phyloP scores from a whole-genome alignment of 768 basidiomycete genomes.

The Termitomyces sp. region DNA sequence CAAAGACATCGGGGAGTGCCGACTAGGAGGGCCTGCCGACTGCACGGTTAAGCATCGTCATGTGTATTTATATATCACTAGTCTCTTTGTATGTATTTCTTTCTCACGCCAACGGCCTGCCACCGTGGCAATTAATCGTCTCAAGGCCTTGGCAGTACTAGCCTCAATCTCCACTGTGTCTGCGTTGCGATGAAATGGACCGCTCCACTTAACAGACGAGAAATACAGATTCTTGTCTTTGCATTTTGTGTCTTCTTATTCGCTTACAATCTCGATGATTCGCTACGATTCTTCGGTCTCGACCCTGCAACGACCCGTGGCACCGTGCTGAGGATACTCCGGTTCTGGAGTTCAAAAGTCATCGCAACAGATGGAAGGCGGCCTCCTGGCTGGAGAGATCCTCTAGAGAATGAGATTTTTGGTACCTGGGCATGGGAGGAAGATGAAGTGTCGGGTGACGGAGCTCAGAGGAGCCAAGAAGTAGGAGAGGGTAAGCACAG shows the following conservation, averaged over 20 bases:
- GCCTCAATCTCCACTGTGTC: background rate
- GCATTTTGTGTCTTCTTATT: constrained; percentile 61
- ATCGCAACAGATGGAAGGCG: constrained; percentile 43
- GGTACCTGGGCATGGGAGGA: constrained; percentile 69
- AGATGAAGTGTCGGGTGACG: constrained; percentile 52
- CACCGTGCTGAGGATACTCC: constrained; percentile 31
- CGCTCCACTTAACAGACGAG: constrained; percentile 66
- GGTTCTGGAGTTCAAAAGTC: constrained; percentile 28
- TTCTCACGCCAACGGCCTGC: background rate
- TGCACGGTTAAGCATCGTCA: too few relatives aligned
- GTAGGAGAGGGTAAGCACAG: constrained; percentile 35
- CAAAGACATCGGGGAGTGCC: too few relatives aligned
- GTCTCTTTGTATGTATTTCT: background rate
- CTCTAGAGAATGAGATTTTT: constrained; percentile 55
- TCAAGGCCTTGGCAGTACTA: too few relatives aligned
- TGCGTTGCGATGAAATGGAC: constrained; percentile 48
- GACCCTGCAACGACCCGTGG: constrained; percentile 33
- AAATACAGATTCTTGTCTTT: constrained; percentile 63
- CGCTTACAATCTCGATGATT: constrained; percentile 68
- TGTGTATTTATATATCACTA: background rate
- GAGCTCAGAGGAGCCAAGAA: constrained; percentile 39
- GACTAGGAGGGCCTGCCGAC: too few relatives aligned
- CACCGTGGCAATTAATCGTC: background rate
- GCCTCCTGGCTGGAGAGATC: constrained; percentile 47
- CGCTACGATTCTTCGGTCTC: constrained; percentile 46